A percentile compares a stretch with the other conserved stretches of the same genome.
phyloP scores from a whole-genome alignment of 129 eudicot species.

The Helichrysum umbraculigerum region DNA sequence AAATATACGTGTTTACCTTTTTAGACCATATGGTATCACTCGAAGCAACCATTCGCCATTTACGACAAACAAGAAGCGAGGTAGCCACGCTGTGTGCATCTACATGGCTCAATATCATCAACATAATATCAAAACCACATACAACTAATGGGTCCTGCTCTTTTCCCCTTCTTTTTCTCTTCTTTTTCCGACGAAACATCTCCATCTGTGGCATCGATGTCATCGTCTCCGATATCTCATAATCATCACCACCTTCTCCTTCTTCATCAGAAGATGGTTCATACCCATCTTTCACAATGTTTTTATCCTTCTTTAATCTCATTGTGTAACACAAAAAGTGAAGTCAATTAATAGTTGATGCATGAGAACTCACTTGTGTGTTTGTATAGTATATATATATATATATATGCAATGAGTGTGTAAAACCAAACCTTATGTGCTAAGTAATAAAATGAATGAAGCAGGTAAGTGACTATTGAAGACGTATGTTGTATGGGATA shows the following conservation, averaged over 20 bases:
- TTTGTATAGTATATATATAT: no score
- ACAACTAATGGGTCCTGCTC: conserved; percentile 43
- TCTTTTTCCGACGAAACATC: conserved; percentile 11
- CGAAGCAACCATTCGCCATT: conserved; percentile 62
- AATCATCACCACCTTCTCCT: conserved; percentile 1
- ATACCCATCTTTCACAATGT: conserved; percentile 22
- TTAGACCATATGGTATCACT: conserved; percentile 51
- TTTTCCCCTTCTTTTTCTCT: conserved; percentile 3
- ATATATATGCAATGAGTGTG: not conserved
- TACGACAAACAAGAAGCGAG: conserved; percentile 55
- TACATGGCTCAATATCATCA: conserved; percentile 36
- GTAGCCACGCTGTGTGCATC: conserved; percentile 75
- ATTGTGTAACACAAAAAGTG: not conserved
- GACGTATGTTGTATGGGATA: not conserved
- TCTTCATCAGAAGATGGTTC: conserved; percentile 20
- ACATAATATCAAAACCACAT: conserved; percentile 55
- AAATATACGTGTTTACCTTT: conserved; percentile 32
- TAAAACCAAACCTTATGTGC: not conserved
- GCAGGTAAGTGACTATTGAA: conserved; percentile 10
- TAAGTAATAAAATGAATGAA: conserved; percentile 18
- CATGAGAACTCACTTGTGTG: not conserved
- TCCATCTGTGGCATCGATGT: conserved; percentile 9
- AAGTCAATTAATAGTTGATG: not conserved
- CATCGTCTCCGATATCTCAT: conserved; percentile 13
- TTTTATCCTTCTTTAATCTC: not conserved